Conservation (phyloP, 2,329 filamentous ascomycete genomes). For the Neonectria sp. region DNA sequence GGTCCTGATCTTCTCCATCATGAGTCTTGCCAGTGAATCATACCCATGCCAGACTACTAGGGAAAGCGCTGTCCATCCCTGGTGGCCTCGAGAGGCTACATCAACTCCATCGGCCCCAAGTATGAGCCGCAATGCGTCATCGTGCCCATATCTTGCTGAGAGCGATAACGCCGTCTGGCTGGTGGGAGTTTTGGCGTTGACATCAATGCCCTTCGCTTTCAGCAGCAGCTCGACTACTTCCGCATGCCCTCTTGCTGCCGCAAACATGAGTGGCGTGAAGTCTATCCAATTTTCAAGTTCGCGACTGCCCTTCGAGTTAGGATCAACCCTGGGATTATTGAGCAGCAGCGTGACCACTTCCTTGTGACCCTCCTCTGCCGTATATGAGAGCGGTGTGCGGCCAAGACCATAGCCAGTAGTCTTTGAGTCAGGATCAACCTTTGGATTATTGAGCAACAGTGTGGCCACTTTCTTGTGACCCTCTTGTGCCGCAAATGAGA, state of each 20-base stretch:
- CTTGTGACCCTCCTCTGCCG: neutral
- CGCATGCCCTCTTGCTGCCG: too few species aligned
- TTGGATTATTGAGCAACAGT: neutral
- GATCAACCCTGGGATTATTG: neutral
- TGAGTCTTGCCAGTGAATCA: neutral
- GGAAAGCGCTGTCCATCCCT: too few species aligned
- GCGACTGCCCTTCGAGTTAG: neutral
- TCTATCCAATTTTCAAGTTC: fast-evolving
- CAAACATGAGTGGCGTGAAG: neutral
- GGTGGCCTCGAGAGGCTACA: too few species aligned
- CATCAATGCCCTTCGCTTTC: too few species aligned
- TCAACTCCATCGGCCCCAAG: too few species aligned
- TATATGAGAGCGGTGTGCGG: neutral
- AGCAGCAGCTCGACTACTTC: neutral
- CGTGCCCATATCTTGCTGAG: too few species aligned
- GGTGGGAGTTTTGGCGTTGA: neutral
- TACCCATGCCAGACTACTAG: too few species aligned
- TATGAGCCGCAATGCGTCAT: too few species aligned
- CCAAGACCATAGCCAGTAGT: neutral
- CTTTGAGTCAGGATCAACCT: neutral
- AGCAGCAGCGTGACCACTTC: neutral
- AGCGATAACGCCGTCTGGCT: too few species aligned
- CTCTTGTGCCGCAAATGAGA: neutral
- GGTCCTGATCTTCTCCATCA: neutral
- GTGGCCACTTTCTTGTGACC: neutral